Evolutionary conservation across 2,329 filamentous ascomycete species (phyloP).

Genomic region (Chaetomiaceae sp.): DNA sequence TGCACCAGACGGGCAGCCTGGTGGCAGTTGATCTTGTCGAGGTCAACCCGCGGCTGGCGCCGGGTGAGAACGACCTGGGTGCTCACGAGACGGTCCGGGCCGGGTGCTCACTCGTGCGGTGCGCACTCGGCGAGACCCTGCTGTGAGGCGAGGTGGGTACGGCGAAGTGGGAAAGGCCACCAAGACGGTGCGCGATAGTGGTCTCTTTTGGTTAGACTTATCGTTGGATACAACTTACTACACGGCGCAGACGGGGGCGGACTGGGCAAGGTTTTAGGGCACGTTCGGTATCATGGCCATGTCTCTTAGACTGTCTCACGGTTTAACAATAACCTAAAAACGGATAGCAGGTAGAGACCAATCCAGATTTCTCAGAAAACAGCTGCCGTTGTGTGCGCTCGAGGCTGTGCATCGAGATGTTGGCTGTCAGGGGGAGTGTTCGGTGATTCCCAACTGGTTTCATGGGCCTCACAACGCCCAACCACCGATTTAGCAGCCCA

Average conservation of each 20-base stretch:
- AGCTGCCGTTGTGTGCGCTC: too few relatives aligned
- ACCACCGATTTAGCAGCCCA: too few relatives aligned
- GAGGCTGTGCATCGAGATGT: neutral
- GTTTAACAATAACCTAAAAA: neutral
- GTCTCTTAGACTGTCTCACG: neutral
- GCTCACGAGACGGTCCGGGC: slow-evolving; percentile 84
- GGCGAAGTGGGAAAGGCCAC: too few relatives aligned
- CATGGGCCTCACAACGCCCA: slow-evolving; percentile 17
- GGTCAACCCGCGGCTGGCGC: slow-evolving; percentile 69
- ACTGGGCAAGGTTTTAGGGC: neutral
- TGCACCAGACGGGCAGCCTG: slow-evolving; percentile 74
- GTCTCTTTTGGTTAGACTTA: neutral
- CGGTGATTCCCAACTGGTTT: too few relatives aligned
- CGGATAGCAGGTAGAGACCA: too few relatives aligned
- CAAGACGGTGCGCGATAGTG: neutral
- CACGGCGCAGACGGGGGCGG: neutral
- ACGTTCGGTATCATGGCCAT: neutral
- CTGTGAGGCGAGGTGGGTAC: slow-evolving; percentile 58
- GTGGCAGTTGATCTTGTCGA: slow-evolving; percentile 79
- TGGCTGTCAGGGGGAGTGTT: too few relatives aligned
- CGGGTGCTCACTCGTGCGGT: slow-evolving; percentile 85
- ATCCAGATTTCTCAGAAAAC: too few relatives aligned
- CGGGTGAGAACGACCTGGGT: slow-evolving; percentile 54
- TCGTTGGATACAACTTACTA: neutral
- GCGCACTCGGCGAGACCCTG: slow-evolving; percentile 86